phyloP scores from a whole-genome alignment of 2,329 filamentous ascomycete genomes.

The Sarocladium oryzae region DNA sequence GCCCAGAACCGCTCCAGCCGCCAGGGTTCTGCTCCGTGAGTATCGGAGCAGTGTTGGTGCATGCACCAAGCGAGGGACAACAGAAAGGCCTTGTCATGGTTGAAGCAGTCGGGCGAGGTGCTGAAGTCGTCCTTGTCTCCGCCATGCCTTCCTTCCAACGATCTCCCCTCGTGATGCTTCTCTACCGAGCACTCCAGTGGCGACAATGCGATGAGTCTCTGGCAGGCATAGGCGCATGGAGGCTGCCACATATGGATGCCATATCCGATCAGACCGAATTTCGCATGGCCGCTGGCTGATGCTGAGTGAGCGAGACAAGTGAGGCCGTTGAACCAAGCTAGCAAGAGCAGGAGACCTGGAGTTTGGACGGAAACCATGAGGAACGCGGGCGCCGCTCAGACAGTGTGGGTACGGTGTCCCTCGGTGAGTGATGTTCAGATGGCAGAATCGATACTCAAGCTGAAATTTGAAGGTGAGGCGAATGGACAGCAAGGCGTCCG shows the following conservation, averaged over 20 bases:
- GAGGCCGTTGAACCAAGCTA: neutral
- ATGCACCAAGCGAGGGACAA: constrained; percentile 17
- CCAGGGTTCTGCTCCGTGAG: neutral
- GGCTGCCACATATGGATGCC: constrained; percentile 52
- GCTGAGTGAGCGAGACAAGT: neutral
- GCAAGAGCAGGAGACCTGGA: neutral
- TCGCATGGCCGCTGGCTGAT: constrained; percentile 1
- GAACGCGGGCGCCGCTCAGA: too few species aligned
- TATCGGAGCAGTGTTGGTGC: constrained; percentile 12
- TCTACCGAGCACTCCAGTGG: constrained; percentile 11
- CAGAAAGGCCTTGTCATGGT: constrained; percentile 15
- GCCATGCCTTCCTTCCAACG: neutral
- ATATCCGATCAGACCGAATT: constrained; percentile 19
- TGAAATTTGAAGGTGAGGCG: too few species aligned
- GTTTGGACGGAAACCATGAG: neutral
- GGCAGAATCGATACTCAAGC: too few species aligned
- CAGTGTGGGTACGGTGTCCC: too few species aligned
- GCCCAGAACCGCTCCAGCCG: constrained; percentile 17
- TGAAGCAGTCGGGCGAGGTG: constrained; percentile 14
- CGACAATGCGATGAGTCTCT: constrained; percentile 26
- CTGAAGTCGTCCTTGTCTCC: constrained; percentile 1
- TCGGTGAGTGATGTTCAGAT: too few species aligned
- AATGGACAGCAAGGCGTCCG: too few species aligned
- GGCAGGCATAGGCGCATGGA: constrained; percentile 55
- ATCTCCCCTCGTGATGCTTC: neutral